Base-by-base conservation (phyloP, 108 stramenopile genomes). In the Cyclostephanos invisitatus region DNA sequence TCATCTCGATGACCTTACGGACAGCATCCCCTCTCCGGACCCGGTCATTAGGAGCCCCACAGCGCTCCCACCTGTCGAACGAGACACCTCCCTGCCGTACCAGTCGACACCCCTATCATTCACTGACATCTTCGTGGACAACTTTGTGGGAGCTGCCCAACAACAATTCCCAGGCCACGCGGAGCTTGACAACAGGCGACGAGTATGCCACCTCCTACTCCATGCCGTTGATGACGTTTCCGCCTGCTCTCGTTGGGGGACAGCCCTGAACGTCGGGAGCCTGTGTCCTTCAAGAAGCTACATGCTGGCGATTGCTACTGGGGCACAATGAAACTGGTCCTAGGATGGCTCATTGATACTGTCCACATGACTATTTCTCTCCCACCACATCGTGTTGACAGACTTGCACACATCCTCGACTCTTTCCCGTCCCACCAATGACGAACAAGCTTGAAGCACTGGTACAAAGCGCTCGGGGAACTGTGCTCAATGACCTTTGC, bases 401-500 rank as follows among this genome's bases (percentile, higher is more conserved):
- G 32, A 2, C 32, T 32, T 2, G 32, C 3, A 79, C 3, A 7
- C 5, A n/a, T 64, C 62, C 1, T 65, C 70, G 0, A 69, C 77
- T n/a, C 62, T 5, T 38, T 64, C 25, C 48, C 27, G 10, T 51
- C 59, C 5, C 7, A 36, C 9, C 27, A 35, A 15, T 36, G 20
- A 25, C 64, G 72, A 17, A 40, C 67, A 1, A 15, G 47, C 46
- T 5, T 72, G 14, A 51, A 44, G 12, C 6, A 29, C 2, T 85
- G 77, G 77, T 77, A 85, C 36, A 49, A 63, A 46, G 6, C 81
- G 1, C 22, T 85, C 0, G 76, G 80, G 0, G 80, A 81, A 59
- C 70, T 85, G 0, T 70, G 80, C 46, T 78, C 67, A 62, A 85
- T 85, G 84, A 22, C 63, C 0, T 15, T 82, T 22, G 80, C 77